Base-by-base conservation (phyloP, 2,329 filamentous ascomycete genomes). In the Waltergamsia citrina region DNA sequence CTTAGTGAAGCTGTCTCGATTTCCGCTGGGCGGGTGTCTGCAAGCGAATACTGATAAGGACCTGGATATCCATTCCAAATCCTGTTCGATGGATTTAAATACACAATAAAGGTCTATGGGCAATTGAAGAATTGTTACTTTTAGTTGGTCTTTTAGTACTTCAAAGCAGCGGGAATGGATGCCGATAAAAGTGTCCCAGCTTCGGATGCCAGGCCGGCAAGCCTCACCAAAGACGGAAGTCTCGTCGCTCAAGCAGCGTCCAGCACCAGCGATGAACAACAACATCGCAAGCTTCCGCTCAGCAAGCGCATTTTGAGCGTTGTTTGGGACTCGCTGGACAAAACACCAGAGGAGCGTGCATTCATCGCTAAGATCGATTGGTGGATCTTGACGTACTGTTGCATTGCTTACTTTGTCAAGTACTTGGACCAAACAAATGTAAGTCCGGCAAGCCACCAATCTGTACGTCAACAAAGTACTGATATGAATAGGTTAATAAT, bases 401-500 rank as follows among this genome's bases (percentile, higher is more conserved):
- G 54, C 19, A 29, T 54, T 6, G 53, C 52, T 1, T 59, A 57
- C 34, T 59, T 59, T 36, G 50, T 57, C 43, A 58, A 56, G 37
- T 55, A 52, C 15, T 42, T 58, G 2, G 52, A 55, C 33, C 51
- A 53, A 29, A 53, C 46, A 0, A 48, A 53, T 36, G 41, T 46
- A 23, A 38, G 47, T 46, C 16, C 12, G 7, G 12, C 28, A 9
- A n/a, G 23, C 23, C 23, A 12, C 6, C 11, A 12, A 24, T 2
- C 14, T 15, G 15, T 10, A 9, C 15, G 2, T 10, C 15, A 16
- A 0, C 3, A n/a, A 19, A 27, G 16, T n/a, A 30, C 17, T 18
- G 4, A 22, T 21, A 33, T 33, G 6, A 11, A 9, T n/a, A 40
- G 37, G 39, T 48, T 6, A 46, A 33, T 32, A 62, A 60, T 43